These are phyloP conservation scores for Pseudogymnoascus sp. DNA, from an alignment of 2,329 filamentous ascomycete species.

Conservation along the genomic window DNA sequence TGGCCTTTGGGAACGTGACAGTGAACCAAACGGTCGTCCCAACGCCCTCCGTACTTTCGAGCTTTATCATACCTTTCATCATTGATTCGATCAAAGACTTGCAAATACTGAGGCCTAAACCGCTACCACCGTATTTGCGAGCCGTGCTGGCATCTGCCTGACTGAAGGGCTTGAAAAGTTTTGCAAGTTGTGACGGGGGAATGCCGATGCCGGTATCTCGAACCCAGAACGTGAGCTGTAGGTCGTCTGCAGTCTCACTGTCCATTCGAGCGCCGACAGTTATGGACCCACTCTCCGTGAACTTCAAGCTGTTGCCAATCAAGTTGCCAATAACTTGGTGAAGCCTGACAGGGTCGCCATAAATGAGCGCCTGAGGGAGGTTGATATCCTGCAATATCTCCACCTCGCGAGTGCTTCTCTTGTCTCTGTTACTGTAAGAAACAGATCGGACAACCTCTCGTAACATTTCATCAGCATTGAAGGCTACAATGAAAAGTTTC, in stretches of 20 bases:
- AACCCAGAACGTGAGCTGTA: conserved; percentile 76
- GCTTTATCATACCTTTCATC: conserved; percentile 76
- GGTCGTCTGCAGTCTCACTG: conserved; percentile 58
- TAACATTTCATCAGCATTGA: conserved; percentile 57
- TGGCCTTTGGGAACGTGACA: conserved; percentile 76
- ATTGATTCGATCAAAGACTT: conserved; percentile 90
- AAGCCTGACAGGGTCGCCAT: conserved; percentile 57
- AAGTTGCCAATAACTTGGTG: conserved; percentile 71
- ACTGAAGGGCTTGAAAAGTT: conserved; percentile 85
- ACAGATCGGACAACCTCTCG: conserved; percentile 57
- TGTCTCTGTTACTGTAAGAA: conserved; percentile 57
- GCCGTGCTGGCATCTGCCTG: conserved; percentile 88
- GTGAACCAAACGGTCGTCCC: conserved; percentile 73
- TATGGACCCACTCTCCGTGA: conserved; percentile 78
- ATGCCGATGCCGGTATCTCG: conserved; percentile 89
- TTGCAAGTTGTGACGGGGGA: conserved; percentile 68
- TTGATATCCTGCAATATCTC: conserved; percentile 63
- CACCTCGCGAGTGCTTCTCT: conserved; percentile 54
- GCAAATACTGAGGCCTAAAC: conserved; percentile 85
- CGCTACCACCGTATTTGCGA: conserved; percentile 84
- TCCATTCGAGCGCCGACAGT: conserved; percentile 72
- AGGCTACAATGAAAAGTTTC: conserved; percentile 66
- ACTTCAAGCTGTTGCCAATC: conserved; percentile 89
- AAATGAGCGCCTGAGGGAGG: conserved; percentile 57
- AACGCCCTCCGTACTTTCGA: conserved; percentile 65